Evolutionary conservation across 2,329 filamentous ascomycete species (phyloP).

Genomic region (Trichocomaceae sp.): DNA sequence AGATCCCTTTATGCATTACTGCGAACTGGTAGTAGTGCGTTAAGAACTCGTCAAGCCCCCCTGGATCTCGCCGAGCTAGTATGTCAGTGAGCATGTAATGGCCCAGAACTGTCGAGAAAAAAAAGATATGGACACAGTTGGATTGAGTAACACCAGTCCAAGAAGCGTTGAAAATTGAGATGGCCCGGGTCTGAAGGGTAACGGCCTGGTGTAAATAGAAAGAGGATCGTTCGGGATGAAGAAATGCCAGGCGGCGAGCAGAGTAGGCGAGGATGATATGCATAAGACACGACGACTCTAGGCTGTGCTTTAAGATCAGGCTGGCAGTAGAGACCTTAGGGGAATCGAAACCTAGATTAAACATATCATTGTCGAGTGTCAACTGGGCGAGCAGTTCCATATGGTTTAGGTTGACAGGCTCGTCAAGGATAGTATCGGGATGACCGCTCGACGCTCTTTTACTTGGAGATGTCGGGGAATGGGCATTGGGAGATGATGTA

Average conservation of each 20-base stretch:
- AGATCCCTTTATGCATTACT: slow-evolving; percentile 7
- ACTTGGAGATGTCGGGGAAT: background rate
- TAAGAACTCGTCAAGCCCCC: background rate
- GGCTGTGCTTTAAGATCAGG: background rate
- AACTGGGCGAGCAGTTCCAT: slow-evolving; percentile 8
- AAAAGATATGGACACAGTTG: slow-evolving; percentile 7
- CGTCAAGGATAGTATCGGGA: background rate
- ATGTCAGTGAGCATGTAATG: slow-evolving; percentile 9
- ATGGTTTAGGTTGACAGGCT: slow-evolving; percentile 6
- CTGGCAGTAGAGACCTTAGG: background rate
- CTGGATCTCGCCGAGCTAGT: slow-evolving; percentile 2
- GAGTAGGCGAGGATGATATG: slow-evolving; percentile 7
- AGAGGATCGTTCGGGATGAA: background rate
- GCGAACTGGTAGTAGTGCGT: slow-evolving; percentile 2
- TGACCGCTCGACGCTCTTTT: background rate
- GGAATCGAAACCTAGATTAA: background rate
- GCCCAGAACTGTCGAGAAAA: slow-evolving; percentile 6
- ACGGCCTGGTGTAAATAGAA: slow-evolving; percentile 5
- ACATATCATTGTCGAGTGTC: background rate
- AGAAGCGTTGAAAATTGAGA: slow-evolving; percentile 9
- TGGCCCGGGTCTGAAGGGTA: slow-evolving; percentile 5
- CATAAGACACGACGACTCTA: slow-evolving; percentile 5
- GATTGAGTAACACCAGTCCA: slow-evolving; percentile 5
- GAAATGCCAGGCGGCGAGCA: slow-evolving; percentile 6
- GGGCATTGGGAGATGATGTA: background rate